Conservation (phyloP, 2,329 filamentous ascomycete species). For the Phialocephala subalpina region DNA sequence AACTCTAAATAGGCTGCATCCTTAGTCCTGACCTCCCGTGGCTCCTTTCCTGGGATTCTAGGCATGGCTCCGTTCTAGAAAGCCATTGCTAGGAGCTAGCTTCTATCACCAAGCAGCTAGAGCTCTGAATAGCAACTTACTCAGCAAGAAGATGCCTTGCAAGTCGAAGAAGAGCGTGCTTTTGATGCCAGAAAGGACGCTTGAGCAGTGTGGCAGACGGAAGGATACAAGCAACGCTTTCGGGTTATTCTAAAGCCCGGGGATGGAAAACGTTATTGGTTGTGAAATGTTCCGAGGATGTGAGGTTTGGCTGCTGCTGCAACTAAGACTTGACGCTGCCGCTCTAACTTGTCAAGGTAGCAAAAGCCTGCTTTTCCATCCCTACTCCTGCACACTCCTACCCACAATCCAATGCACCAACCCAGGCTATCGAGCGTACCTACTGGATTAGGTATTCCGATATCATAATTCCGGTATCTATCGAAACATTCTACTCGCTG, state of each 20-base stretch:
- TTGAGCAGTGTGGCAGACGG: neutral
- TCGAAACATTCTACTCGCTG: neutral
- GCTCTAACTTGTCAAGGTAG: too few relatives aligned
- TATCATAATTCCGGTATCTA: neutral
- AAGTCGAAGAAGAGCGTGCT: neutral
- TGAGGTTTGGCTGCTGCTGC: neutral
- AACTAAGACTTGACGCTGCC: too few relatives aligned
- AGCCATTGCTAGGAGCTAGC: neutral
- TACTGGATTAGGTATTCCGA: neutral
- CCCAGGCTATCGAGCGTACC: neutral
- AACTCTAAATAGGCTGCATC: conserved; percentile 1
- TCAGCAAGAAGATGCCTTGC: neutral
- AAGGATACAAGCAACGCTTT: neutral
- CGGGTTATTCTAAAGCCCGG: neutral
- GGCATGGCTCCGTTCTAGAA: neutral
- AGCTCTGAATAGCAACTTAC: neutral
- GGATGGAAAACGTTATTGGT: too few relatives aligned
- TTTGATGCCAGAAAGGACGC: neutral
- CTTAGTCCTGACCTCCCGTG: neutral
- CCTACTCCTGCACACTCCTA: neutral
- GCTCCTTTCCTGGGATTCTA: too few relatives aligned
- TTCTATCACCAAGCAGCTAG: neutral
- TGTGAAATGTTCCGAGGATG: neutral
- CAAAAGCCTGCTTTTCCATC: too few relatives aligned
- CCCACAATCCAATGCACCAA: neutral